Evolutionary conservation across 805 yeast genomes (phyloP).

Genomic region (Naumovozyma castellii): DNA sequence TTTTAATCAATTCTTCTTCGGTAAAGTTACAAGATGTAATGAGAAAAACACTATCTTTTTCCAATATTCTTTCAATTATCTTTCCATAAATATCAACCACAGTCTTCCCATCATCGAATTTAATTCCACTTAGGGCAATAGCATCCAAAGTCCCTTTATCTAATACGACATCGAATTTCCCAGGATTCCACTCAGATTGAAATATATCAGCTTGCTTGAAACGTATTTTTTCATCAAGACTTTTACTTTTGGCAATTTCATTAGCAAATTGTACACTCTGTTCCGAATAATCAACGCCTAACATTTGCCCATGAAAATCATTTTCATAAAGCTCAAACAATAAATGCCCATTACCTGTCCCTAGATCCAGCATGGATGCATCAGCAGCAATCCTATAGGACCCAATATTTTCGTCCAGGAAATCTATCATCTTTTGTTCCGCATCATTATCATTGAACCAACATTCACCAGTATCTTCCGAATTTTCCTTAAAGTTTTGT

Average conservation of each 20-base stretch:
- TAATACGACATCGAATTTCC: slow-evolving; percentile 59
- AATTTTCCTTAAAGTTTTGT: slow-evolving; percentile 59
- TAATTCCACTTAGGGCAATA: slow-evolving; percentile 68
- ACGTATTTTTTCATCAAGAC: slow-evolving; percentile 28
- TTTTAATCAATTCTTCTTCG: slow-evolving; percentile 54
- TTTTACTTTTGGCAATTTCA: slow-evolving; percentile 40
- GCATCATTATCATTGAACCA: slow-evolving; percentile 98
- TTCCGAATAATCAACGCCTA: slow-evolving; percentile 82
- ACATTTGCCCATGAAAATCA: slow-evolving; percentile 45
- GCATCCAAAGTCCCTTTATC: slow-evolving; percentile 98
- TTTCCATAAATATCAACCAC: slow-evolving; percentile 53
- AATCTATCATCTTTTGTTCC: slow-evolving; percentile 72
- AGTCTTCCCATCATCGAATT: slow-evolving; percentile 38
- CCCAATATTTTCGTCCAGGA: slow-evolving; percentile 45
- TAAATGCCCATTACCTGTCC: slow-evolving; percentile 94
- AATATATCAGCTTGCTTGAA: slow-evolving; percentile 70
- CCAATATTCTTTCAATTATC: slow-evolving; percentile 49
- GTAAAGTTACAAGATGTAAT: slow-evolving; percentile 95
- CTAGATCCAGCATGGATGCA: slow-evolving; percentile 60
- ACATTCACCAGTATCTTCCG: slow-evolving; percentile 85
- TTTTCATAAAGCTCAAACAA: slow-evolving; percentile 61
- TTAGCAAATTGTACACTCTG: slow-evolving; percentile 70
- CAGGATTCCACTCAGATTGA: slow-evolving; percentile 30
- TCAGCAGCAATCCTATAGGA: slow-evolving; percentile 25
- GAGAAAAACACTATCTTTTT: slow-evolving; percentile 47